These are phyloP conservation scores for Mortierella sp. DNA, from an alignment of 371 early-diverging fungal genomes.

Conservation along the genomic window DNA sequence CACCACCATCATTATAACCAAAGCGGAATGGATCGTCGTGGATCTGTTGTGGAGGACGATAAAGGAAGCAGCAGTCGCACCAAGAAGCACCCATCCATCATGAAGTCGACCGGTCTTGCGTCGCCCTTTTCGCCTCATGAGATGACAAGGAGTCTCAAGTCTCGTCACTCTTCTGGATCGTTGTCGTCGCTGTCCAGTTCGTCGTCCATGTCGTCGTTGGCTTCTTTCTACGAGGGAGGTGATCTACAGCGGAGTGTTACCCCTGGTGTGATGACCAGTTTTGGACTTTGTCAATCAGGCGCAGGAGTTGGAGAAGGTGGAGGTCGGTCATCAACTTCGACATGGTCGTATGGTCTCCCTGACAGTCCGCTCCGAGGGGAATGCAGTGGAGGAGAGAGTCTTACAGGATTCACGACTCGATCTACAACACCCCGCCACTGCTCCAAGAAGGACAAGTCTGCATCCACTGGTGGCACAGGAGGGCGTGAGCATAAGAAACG, in stretches of 20 bases:
- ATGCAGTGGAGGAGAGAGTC: slow-evolving; percentile 23
- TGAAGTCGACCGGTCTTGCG: slow-evolving; percentile 5
- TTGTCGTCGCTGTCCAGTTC: slow-evolving; percentile 25
- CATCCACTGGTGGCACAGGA: background rate
- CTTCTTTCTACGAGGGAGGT: slow-evolving; percentile 11
- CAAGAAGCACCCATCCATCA: background rate
- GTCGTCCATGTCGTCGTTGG: slow-evolving; percentile 26
- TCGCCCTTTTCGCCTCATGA: background rate
- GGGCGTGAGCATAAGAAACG: slow-evolving; percentile 33
- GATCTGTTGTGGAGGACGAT: background rate
- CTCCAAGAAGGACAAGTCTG: background rate
- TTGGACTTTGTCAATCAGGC: slow-evolving; percentile 7
- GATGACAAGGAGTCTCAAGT: background rate
- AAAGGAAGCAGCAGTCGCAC: background rate
- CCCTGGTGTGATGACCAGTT: slow-evolving; percentile 13
- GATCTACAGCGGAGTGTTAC: background rate
- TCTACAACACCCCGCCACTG: background rate
- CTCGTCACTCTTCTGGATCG: slow-evolving; percentile 25
- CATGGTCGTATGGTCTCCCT: slow-evolving; percentile 27
- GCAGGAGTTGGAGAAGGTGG: background rate
- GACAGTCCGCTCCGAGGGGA: slow-evolving; percentile 21
- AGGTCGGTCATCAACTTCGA: background rate
- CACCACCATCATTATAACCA: background rate
- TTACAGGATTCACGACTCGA: background rate
- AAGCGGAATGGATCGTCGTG: background rate